Evolutionary conservation across 129 eudicot genomes (phyloP), one percentile per base, ranked within the genome.

Genomic region (Cynara cardunculus): DNA sequence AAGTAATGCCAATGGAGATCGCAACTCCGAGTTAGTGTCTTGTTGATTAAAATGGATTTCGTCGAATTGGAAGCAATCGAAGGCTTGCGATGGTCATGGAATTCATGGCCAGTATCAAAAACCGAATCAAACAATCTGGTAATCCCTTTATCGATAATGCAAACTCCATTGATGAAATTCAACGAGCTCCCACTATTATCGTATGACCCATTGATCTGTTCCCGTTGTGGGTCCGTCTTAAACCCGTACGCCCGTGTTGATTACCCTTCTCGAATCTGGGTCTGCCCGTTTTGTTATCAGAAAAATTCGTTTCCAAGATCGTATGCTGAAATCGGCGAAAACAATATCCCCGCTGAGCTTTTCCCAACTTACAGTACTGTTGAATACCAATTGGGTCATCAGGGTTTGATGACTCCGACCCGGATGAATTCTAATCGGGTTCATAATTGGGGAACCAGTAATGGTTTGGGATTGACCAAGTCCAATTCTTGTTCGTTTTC

Each of bases 221-320:
- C 84, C 44, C 83, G 81, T 7, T 96, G 99, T 69, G 85, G 80
- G n/a, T 94, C 99, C 5, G 85, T 87, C 56, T 88, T 92, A 78
- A 96, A 92, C 87, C 99, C 99, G 11, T 96, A 90, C 72, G 92
- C 99, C 8, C 93, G 99, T n/a, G 94, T 96, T 0, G 99, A 96
- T 83, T 92, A 96, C 88, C 87, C 78, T 0, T 82, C 93, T 7
- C 84, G 89, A 22, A 88, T 92, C 68, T 96, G 99, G 99, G 79
- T 88, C 32, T 96, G 99, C 85, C 93, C 99, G 2, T 96, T 96
- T 80, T 96, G 99, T 76, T 78, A 86, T 65, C 71, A 71, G n/a
- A 92, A 80, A 74, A 96, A 92, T 70, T 80, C 88, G 0, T 96
- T 96, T 25, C 99, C 99, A 0, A 85, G 85, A 83, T 88, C 97